phyloP scores from a whole-genome alignment of 1,139 yeast genomes.

The Zygoascus hellenicus region DNA sequence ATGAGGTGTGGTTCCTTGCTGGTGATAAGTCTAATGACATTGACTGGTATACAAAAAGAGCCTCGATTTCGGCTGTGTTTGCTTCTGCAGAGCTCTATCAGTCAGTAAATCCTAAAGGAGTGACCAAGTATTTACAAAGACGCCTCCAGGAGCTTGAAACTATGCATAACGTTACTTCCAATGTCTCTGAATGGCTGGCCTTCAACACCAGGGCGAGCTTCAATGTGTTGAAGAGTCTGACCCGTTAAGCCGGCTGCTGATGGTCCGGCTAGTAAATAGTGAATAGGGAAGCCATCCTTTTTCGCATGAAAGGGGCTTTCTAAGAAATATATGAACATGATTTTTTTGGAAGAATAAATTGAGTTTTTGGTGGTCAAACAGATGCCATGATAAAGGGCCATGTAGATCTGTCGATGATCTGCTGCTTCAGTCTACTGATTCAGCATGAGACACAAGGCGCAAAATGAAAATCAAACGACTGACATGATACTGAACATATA shows the following conservation, averaged over 20 bases:
- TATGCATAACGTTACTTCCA: conserved; percentile 55
- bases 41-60: conserved; percentile 89
- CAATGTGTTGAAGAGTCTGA: conserved; percentile 57
- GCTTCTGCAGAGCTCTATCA: conserved; percentile 69
- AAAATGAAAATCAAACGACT: too few species aligned
- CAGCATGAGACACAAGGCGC: too few species aligned
- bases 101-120: conserved; percentile 66
- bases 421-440: too few species aligned
- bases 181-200: conserved; percentile 66
- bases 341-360: too few species aligned
- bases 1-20: conserved; percentile 74
- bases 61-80: conserved; percentile 62
- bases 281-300: too few species aligned
- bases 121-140: conserved; percentile 55
- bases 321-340: too few species aligned
- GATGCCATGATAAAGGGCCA: too few species aligned
- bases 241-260: conserved; percentile 15
- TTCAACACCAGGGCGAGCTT: conserved; percentile 63
- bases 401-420: too few species aligned
- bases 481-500: too few species aligned
- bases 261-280: not conserved
- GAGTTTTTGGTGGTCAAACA: not conserved
- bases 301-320: too few species aligned
- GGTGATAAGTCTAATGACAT: conserved; percentile 82
- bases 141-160: conserved; percentile 51